These are phyloP conservation scores for Saturnispora silvae DNA, from an alignment of 805 yeast genomes.

Conservation along the genomic window DNA sequence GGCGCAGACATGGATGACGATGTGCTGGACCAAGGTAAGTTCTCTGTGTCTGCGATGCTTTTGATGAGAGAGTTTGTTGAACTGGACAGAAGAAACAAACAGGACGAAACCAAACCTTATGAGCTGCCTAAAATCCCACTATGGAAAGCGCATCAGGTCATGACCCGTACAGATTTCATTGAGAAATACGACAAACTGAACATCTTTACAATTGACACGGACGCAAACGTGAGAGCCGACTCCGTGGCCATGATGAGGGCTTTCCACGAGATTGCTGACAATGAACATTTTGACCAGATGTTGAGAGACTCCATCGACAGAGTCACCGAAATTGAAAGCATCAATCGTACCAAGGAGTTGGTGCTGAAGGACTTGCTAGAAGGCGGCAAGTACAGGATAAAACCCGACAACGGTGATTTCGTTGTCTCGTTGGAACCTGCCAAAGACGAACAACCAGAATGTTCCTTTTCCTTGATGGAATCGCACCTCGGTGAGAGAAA, in stretches of 20 bases:
- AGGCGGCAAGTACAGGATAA: conserved; percentile 36
- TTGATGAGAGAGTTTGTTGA: conserved; percentile 60
- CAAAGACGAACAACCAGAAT: conserved; percentile 14
- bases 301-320: conserved; percentile 56
- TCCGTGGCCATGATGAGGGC: conserved; percentile 87
- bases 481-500: conserved; percentile 24
- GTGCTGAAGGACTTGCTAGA: conserved; percentile 56
- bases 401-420: conserved; percentile 1
- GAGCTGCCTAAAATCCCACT: conserved; percentile 62
- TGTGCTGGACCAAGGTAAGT: conserved; percentile 77
- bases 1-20: conserved; percentile 82
- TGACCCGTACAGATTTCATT: conserved; percentile 78
- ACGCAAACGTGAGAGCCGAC: conserved; percentile 66
- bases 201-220: conserved; percentile 68
- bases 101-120: conserved; percentile 3
- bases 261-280: conserved; percentile 63
- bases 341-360: conserved; percentile 69
- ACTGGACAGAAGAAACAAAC: conserved; percentile 38
- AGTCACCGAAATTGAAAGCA: conserved; percentile 64
- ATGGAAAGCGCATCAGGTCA: conserved; percentile 76
- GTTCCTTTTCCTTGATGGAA: conserved; percentile 25
- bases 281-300: conserved; percentile 60
- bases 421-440: conserved; percentile 2
- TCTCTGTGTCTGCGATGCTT: conserved; percentile 63
- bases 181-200: conserved; percentile 66